Conservation (phyloP, 2,329 filamentous ascomycete species). For the Teratosphaeria epicoccoides region DNA sequence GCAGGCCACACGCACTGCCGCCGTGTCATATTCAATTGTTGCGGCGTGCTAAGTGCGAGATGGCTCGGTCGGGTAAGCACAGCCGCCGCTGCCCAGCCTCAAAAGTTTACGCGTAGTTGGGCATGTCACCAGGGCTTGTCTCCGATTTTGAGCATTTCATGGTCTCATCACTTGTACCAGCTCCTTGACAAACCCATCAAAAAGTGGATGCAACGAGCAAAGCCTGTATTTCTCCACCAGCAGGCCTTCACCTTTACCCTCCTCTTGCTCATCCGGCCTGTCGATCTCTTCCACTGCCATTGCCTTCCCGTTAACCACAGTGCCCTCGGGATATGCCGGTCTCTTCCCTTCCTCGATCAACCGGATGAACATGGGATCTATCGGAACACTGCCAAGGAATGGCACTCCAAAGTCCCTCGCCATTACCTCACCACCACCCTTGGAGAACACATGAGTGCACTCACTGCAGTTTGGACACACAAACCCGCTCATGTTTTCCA, state of each 20-base stretch:
- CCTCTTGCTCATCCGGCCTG: conserved; percentile 12
- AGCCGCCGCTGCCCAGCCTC: too few species aligned
- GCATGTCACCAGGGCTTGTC: background rate
- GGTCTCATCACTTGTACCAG: conserved; percentile 6
- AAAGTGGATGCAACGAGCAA: conserved; percentile 61
- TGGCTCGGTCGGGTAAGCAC: too few species aligned
- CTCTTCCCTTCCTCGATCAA: conserved; percentile 65
- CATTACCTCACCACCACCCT: conserved; percentile 83
- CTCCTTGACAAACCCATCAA: conserved; percentile 47
- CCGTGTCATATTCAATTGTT: too few species aligned
- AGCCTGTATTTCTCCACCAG: conserved; percentile 62
- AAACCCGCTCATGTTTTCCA: conserved; percentile 95
- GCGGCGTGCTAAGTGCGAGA: too few species aligned
- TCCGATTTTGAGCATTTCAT: background rate
- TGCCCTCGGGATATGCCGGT: conserved; percentile 61
- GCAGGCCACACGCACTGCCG: too few species aligned
- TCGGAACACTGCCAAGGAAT: conserved; percentile 78
- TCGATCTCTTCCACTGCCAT: conserved; percentile 20
- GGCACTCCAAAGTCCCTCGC: conserved; percentile 71
- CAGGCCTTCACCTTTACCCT: conserved; percentile 26
- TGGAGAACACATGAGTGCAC: conserved; percentile 87
- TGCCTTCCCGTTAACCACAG: conserved; percentile 48
- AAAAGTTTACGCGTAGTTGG: too few species aligned
- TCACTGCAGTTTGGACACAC: conserved; percentile 69
- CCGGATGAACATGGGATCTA: conserved; percentile 84